Evolutionary conservation across 169 alveolate species (phyloP), one percentile per base, ranked within the genome.

Genomic region (Pseudocohnilembus persalinus): DNA sequence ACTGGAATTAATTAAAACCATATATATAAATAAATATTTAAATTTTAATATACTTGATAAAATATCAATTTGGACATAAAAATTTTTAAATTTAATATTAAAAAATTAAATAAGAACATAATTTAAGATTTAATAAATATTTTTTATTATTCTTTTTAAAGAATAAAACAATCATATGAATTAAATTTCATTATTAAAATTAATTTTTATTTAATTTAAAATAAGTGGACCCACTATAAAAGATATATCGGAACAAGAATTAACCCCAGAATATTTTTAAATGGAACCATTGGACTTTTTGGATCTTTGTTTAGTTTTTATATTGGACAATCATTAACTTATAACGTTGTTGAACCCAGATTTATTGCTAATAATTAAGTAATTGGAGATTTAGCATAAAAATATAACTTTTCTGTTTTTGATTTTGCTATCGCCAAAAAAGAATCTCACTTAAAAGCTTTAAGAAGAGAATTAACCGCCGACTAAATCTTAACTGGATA

Each of bases 391-490:
- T 86, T 86, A 74, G 85, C 83, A 74, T 49, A 80, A 64, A 86
- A 86, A 82, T 86, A 86, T 64, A 86, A 86, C 72, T 86, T 86
- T 64, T 63, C 87, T 30, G 75, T 86, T 28, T 86, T 86, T 72
- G 90, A 86, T 64, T 86, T 86, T 77, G 90, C 90, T 24, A 31
- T 73, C 20, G 90, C 90, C 65, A 86, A 86, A 78, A 86, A 86
- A 64, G 90, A 86, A 81, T 82, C 90, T 34, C 81, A 81, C 35
- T 77, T 86, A 32, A 86, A 86, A 77, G 79, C 83, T 31, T 76
- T 86, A 30, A 86, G 90, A 81, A 76, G 72, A 82, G 87, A 82
- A 82, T 49, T 82, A 28, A 82, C 87, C 35, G 35, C 76, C 64
- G 87, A 82, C 73, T 49, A 49, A 49, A 11, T 49, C 4, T 49